phyloP scores from a whole-genome alignment of 129 eudicot genomes.

The Helichrysum umbraculigerum region DNA sequence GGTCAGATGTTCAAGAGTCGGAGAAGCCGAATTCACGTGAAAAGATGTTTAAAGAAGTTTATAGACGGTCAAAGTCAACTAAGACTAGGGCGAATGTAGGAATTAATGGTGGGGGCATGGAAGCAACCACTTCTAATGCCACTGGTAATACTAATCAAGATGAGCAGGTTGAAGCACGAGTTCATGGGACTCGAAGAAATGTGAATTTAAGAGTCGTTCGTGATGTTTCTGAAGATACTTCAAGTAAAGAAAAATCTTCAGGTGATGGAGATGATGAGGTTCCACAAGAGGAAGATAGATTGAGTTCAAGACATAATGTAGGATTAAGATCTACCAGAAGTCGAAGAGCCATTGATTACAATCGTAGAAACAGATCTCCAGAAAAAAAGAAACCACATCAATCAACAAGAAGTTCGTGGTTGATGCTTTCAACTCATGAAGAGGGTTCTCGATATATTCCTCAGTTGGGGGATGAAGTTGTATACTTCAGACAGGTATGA shows the following conservation, averaged over 20 bases:
- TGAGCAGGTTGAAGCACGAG: slow-evolving; percentile 40
- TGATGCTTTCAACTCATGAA: slow-evolving; percentile 62
- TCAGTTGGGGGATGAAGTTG: slow-evolving; percentile 84
- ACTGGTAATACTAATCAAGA: slow-evolving; percentile 33
- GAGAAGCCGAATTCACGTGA: slow-evolving; percentile 45
- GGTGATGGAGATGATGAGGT: slow-evolving; percentile 41
- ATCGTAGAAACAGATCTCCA: slow-evolving; percentile 50
- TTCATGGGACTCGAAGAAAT: slow-evolving; percentile 49
- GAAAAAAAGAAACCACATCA: slow-evolving; percentile 57
- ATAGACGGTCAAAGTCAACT: slow-evolving; percentile 72
- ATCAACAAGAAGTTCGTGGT: slow-evolving; percentile 71
- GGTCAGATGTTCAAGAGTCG: slow-evolving; percentile 39
- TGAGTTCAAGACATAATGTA: slow-evolving; percentile 47
- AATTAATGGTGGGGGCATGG: slow-evolving; percentile 44
- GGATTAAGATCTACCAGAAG: slow-evolving; percentile 77
- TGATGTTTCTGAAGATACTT: slow-evolving; percentile 50
- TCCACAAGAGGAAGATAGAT: slow-evolving; percentile 52
- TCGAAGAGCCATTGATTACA: slow-evolving; percentile 51
- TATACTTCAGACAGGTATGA: slow-evolving; percentile 81
- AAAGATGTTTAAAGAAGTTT: slow-evolving; percentile 78
- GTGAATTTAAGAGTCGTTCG: slow-evolving; percentile 30
- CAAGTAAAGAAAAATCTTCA: slow-evolving; percentile 47
- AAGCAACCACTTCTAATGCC: slow-evolving; percentile 61
- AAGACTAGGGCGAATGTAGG: slow-evolving; percentile 42
- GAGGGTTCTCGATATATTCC: slow-evolving; percentile 85